Evolutionary conservation across 495 filamentous ascomycete species (phyloP), one percentile per base, ranked within the genome.

Genomic region (Rostrohypoxylon terebratum): DNA sequence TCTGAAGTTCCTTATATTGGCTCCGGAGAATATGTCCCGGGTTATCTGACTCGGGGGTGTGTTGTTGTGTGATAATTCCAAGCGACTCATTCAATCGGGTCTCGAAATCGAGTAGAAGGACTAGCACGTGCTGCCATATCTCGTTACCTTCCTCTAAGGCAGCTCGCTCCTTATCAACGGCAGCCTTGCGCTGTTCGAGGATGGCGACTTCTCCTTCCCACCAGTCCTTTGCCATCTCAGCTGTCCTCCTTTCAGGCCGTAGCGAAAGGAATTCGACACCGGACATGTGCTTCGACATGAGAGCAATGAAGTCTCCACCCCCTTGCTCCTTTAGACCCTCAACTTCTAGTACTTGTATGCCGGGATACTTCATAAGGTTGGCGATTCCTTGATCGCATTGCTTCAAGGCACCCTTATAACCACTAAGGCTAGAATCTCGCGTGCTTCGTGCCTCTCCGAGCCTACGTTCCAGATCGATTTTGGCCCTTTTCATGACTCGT

Each of bases 141-240:
- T 87, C 81, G 4, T 87, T 91, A 6, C 96, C 96, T 73, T 96
- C 92, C 51, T 96, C 90, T n/a, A 98, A 79, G 0, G 95, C 96
- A 6, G 82, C 73, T 23, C 88, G 87, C 76, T 99, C 94, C 47
- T 81, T 81, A 69, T 92, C 85, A 6, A 93, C 89, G 44, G 86
- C 82, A 21, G 83, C 70, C 57, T 89, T 88, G 66, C 89, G 87
- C 72, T 82, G 79, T 51, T 85, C 81, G 9, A 94, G 78, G 0
- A 83, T 79, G 11, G 82, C 81, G 23, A 89, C 82, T 77, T 96
- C 92, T 6, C 82, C 83, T 33, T 85, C 83, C 91, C 92, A 97
- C 77, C 92, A 90, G 48, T 94, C 90, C 66, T 84, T 87, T 0
- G 91, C 93, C 88, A 96, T 92, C 25, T 89, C 88, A 18, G 93